Base-by-base conservation (phyloP, 2,329 filamentous ascomycete species). In the Aspergillus hortae region DNA sequence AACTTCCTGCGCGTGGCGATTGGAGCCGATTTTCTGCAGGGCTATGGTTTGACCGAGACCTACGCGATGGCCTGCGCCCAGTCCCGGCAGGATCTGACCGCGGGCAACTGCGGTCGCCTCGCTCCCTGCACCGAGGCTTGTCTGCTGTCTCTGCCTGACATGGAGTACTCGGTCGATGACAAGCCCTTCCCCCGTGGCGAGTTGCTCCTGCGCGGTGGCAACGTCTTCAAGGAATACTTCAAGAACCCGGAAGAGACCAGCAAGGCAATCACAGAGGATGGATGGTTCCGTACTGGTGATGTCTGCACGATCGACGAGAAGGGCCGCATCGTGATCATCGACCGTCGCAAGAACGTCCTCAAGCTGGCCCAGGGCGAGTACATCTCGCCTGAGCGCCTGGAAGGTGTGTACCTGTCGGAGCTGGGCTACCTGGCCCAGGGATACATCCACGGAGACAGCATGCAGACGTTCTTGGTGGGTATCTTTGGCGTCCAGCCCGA, bases 281-380 rank as follows among this genome's bases (percentile, higher is more conserved):
- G 94, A 56, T 99, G 94, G 94, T 97, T 99, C 82, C 88, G 89
- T 69, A 96, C 91, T 0, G 94, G 94, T 50, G 94, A 99, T 65
- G 92, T 99, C 59, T 90, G 85, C 66, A 83, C 86, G 58, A 80
- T 99, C 21, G 94, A 99, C 72, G 85, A 85, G 60, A 73, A 89
- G 66, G 94, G 94, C 56, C 89, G 92, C 55, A 87, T 97, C 78
- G 86, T 84, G 73, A 95, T 99, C 72, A 87, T 99, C 64, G 94
- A 99, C 73, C 91, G 94, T 64, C 87, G 91, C 75, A 99, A 99
- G 87, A 97, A 97, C 74, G 90, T 99, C n/a, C 84, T 99, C 68
- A 99, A 99, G 81, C 84, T 99, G 51, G 87, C 92, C 0, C 94
- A 99, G 74, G 94, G 94, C 70, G 94, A 99, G 76, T 99, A 99